Evolutionary conservation across 176 grass and related monocot genomes (phyloP), one percentile per base, ranked within the genome.

Genomic region (Carex myosuroides): DNA sequence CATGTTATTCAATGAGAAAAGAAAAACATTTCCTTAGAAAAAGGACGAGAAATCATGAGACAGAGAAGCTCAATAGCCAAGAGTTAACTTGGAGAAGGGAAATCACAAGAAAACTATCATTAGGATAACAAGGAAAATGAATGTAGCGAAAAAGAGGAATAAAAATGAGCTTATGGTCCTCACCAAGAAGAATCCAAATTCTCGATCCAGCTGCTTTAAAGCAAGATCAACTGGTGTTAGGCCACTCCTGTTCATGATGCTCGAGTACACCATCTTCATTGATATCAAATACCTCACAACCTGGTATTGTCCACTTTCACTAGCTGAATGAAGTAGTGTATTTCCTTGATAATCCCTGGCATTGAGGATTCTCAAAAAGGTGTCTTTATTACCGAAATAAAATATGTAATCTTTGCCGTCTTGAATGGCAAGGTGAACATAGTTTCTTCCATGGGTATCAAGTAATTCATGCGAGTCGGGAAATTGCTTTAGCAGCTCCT

Each of bases 321-420:
- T 62, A 17, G 93, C 93, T 82, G 91, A 79, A 88, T 95, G 93
- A n/a, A 95, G 87, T 58, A 85, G 87, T 84, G 93, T 95, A 60
- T 95, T 95, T 4, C 93, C 93, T 86, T 87, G 62, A 77, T 84
- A 84, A 84, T 95, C 93, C 88, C 89, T 90, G 82, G 21, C 70
- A 90, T 94, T 94, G 5, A 85, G 17, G 88, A 92, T 82, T 76
- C 90, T 92, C 53, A 46, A 81, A 57, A 92, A 87, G 26, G 88
- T 91, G 24, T 24, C 22, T 24, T 24, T 24, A 24, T 24, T 24
- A 24, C 22, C 22, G 22, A 24, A 24, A 24, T 24, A 24, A 24
- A 24, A 24, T 24, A 24, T 24, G 22, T 24, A 24, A 24, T 24
- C 22, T 24, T 24, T 24, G 22, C 22, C 22, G 22, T 24, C 22